Evolutionary conservation across 805 yeast genomes (phyloP), one percentile per base, ranked within the genome.

Genomic region (Yamadazyma scolyti): DNA sequence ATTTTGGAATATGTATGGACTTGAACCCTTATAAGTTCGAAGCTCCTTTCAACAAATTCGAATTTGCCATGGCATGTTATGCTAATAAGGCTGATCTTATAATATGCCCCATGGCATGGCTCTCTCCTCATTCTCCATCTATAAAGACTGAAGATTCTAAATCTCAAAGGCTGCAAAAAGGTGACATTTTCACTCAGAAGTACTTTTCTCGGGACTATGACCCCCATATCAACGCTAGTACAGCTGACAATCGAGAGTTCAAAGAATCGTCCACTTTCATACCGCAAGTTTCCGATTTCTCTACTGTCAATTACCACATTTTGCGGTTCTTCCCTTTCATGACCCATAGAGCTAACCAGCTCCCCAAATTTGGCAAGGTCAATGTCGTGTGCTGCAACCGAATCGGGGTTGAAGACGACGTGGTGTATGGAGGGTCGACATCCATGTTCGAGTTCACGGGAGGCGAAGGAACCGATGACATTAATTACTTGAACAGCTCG

Each of bases 1-100:
- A 79, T 20, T 65, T 89, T 33, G 97, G 96, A 0, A 87, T 89
- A 5, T 89, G 97, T 52, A 89, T 89, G 97, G 97, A 89, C 58
- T 55, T 89, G 39, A 88, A 85, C 52, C 96, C 96, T 0, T 82
- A 84, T 53, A 69, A 83, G 50, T 89, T 89, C 53, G 65, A 73
- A 40, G 87, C 95, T 1, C 88, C 94, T 1, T 88, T 86, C 56
- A 64, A 70, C 21, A 68, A 64, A 16, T 86, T 73, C 50, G 97
- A 89, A 54, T 85, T 83, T 54, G 70, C 89, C 0, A 52, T 56
- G 17, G 65, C 66, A 31, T 77, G 83, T 36, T 49, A 61, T 13
- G 44, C 55, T 0, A 67, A 76, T 25, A 47, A 62, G 8, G 73
- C 75, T 0, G 66, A 73, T 20, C 56, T 89, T 34, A 65, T 85